Conservation (phyloP, 805 yeast genomes). For the Candida patagonica region DNA sequence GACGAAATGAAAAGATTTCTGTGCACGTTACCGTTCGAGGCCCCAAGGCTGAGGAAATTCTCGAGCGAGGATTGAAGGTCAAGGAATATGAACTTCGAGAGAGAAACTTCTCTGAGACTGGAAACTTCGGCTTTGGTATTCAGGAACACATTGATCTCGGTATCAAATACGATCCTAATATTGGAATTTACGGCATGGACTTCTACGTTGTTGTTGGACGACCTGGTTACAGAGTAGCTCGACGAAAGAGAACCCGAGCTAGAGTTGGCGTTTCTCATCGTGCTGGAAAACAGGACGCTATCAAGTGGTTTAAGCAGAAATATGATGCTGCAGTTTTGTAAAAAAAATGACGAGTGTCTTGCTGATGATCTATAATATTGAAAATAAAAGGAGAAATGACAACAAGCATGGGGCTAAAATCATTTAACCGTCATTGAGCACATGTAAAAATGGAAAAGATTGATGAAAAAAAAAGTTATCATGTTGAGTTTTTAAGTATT, state of each 20-base stretch:
- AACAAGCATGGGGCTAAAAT: too few species aligned
- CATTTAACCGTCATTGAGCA: too few species aligned
- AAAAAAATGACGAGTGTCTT: too few species aligned
- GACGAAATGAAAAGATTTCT: constrained; percentile 99
- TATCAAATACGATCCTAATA: constrained; percentile 99
- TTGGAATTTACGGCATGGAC: constrained; percentile 99
- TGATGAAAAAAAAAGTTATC: too few species aligned
- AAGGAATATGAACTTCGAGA: constrained; percentile 95
- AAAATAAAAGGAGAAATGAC: too few species aligned
- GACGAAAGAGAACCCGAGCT: constrained; percentile 83
- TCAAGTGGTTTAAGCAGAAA: constrained; percentile 98
- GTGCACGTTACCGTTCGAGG: constrained; percentile 99
- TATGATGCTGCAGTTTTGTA: constrained; percentile 88
- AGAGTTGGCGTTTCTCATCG: constrained; percentile 87
- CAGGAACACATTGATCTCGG: constrained; percentile 99
- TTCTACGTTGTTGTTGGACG: constrained; percentile 99
- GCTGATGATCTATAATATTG: too few species aligned
- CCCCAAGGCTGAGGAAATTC: constrained; percentile 98
- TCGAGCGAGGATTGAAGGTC: constrained; percentile 99
- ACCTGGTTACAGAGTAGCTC: constrained; percentile 97
- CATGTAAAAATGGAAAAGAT: too few species aligned
- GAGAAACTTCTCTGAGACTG: constrained; percentile 96
- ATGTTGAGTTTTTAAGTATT: too few species aligned
- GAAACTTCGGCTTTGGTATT: constrained; percentile 99
- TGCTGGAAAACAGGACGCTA: constrained; percentile 87